A percentile compares a stretch with the other conserved stretches of the same genome.
Conservation (phyloP, 176 grass and related monocot species). For the Bothriochloa decipiens region DNA sequence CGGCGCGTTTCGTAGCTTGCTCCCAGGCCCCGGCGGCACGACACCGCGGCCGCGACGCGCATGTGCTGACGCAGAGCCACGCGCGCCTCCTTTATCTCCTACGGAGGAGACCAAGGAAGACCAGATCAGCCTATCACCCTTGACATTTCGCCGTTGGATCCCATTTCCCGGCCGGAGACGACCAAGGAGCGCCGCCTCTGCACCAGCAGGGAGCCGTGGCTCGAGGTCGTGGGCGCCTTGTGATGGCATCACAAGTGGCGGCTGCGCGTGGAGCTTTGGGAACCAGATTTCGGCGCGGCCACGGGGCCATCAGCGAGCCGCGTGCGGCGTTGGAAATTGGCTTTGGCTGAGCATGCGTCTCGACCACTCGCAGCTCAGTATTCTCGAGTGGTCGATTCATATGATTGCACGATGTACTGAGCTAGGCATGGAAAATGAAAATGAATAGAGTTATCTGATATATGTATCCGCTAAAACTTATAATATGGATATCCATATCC, state of each 20-base stretch:
- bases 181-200: background rate
- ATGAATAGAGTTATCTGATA: too few species aligned
- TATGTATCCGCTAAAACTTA: too few species aligned
- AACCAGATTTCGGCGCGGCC: background rate
- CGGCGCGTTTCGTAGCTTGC: background rate
- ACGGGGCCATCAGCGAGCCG: background rate
- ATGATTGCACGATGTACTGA: too few species aligned
- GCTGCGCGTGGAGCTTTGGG: background rate
- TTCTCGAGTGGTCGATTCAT: too few species aligned
- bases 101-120: background rate
- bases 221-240: background rate
- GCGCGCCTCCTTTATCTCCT: background rate
- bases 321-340: background rate
- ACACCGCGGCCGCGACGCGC: background rate
- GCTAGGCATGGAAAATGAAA: too few species aligned
- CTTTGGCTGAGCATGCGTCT: background rate
- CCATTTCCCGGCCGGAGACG: background rate
- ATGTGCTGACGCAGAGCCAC: background rate
- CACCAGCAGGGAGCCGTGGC: background rate
- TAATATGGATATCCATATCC: too few species aligned
- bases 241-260: slow-evolving; percentile 15
- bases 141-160: slow-evolving; percentile 30
- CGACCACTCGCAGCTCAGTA: too few species aligned
- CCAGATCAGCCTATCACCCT: slow-evolving; percentile 38
- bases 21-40: background rate